Conservation (phyloP, 306 rosid species). For the Astragalus membranaceus region DNA sequence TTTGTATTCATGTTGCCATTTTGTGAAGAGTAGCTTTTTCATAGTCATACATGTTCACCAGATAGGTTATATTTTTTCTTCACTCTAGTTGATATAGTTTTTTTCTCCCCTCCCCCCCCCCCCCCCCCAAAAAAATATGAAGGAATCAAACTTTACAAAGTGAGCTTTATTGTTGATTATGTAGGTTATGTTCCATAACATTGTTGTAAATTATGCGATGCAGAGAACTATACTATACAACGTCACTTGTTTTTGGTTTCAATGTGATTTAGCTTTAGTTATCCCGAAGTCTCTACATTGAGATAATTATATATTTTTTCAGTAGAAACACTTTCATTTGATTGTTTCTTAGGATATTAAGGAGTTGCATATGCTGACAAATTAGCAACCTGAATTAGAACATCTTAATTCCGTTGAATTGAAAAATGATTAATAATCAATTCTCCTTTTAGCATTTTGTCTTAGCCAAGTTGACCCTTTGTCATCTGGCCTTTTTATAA, state of each 20-base stretch:
- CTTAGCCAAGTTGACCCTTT: too few species aligned
- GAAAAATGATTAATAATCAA: too few species aligned
- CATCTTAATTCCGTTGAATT: too few species aligned
- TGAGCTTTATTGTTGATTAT: slow-evolving; percentile 13
- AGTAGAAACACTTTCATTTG: too few species aligned
- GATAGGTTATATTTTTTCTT: slow-evolving; percentile 24
- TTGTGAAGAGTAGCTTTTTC: slow-evolving; percentile 25
- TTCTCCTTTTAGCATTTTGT: too few species aligned
- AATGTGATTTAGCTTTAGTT: not conserved
- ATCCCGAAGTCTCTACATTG: not conserved
- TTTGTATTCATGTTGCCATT: slow-evolving; percentile 20
- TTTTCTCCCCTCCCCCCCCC: not conserved
- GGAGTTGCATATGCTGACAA: too few species aligned
- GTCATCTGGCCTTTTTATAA: too few species aligned
- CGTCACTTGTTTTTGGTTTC: not conserved
- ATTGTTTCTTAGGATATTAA: too few species aligned
- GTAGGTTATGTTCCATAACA: slow-evolving; percentile 18
- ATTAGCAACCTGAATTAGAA: too few species aligned
- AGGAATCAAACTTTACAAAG: not conserved
- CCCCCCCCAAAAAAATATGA: not conserved
- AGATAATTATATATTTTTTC: too few species aligned
- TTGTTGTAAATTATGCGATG: slow-evolving; percentile 28
- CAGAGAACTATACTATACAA: slow-evolving; percentile 13
- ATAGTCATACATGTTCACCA: slow-evolving; percentile 16
- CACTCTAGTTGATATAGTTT: slow-evolving; percentile 3